phyloP scores from a whole-genome alignment of 2,329 filamentous ascomycete genomes.

The Aspergillus aculeatus region DNA sequence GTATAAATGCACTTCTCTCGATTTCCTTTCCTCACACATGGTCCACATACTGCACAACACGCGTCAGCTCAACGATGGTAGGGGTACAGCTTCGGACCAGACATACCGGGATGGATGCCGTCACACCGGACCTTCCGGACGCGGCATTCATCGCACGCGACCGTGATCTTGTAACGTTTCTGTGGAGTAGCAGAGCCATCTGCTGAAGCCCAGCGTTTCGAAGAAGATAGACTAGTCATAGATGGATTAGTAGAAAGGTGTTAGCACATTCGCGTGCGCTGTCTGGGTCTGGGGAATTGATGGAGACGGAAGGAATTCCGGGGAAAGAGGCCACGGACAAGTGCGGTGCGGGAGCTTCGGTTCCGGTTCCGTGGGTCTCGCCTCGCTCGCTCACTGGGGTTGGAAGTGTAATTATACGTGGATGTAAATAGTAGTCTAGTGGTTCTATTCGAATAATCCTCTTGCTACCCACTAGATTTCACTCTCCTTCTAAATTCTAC shows the following conservation, averaged over 20 bases:
- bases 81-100: background rate
- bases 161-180: constrained; percentile 21
- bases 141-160: constrained; percentile 22
- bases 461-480: no score
- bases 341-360: background rate
- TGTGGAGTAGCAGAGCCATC: background rate
- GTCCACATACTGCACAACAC: constrained; percentile 27
- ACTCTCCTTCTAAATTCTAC: no score
- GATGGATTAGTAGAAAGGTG: background rate
- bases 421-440: no score
- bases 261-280: background rate
- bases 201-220: background rate
- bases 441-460: no score
- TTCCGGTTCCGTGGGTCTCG: constrained; percentile 10
- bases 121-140: constrained; percentile 21
- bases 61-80: constrained; percentile 4
- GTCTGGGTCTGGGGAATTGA: background rate
- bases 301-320: background rate
- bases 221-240: constrained; percentile 3
- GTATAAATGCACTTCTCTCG: constrained; percentile 27
- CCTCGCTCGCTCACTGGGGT: no score
- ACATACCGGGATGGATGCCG: constrained; percentile 20
- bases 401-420: no score
- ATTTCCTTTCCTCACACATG: constrained; percentile 25
- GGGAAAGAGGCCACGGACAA: background rate